A percentile compares a stretch with the other conserved stretches of the same genome.
Conservation (phyloP, 192 early-diverging fungal species). For the Coemansia sp. region DNA sequence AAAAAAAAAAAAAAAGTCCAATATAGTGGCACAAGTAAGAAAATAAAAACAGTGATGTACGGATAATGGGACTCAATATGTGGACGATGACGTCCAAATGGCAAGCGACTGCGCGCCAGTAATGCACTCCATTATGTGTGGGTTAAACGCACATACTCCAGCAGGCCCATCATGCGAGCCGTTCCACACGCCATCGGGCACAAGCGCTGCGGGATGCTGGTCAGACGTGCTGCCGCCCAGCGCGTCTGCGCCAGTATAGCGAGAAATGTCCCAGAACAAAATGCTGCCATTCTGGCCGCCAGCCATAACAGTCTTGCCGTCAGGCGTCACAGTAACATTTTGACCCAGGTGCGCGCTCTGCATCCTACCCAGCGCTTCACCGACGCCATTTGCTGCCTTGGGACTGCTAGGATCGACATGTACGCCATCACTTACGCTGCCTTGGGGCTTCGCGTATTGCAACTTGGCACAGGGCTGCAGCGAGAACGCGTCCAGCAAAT, state of each 20-base stretch:
- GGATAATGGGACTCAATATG: not conserved
- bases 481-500: constrained; percentile 19
- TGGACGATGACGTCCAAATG: constrained; percentile 20
- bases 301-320: constrained; percentile 26
- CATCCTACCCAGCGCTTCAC: constrained; percentile 8
- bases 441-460: not conserved
- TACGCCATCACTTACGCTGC: not conserved
- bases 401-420: no score
- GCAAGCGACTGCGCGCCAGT: constrained; percentile 33
- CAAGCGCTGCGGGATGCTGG: not conserved
- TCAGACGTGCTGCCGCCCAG: not conserved
- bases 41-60: no score
- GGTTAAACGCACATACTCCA: constrained; percentile 41
- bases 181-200: constrained; percentile 22
- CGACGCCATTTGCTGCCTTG: not conserved
- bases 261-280: constrained; percentile 26
- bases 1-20: no score
- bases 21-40: no score
- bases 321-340: constrained; percentile 27
- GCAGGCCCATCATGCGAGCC: constrained; percentile 33
- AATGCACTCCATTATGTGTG: constrained; percentile 31
- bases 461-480: constrained; percentile 4
- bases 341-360: constrained; percentile 21
- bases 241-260: not conserved
- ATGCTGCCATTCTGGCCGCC: constrained; percentile 28